Percentiles rank a stretch among this genome's conserved stretches.
These are phyloP conservation scores for Myochromella boudieri DNA, from an alignment of 768 basidiomycete species.

Conservation along the genomic window DNA sequence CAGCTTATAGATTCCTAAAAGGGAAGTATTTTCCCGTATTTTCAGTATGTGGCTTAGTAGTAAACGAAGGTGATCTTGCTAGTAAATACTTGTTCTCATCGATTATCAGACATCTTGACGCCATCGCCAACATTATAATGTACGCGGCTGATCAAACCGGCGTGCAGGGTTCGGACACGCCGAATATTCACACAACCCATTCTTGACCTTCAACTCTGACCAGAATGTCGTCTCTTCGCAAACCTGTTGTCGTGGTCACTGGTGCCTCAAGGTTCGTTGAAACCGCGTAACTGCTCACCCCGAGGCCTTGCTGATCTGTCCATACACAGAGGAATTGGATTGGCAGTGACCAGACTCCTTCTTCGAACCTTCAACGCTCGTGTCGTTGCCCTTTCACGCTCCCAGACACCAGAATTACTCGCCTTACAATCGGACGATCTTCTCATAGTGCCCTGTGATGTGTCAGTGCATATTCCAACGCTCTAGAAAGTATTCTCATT, in stretches of 20 bases:
- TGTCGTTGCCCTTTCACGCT: slow-evolving; percentile 78
- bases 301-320: background rate
- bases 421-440: slow-evolving; percentile 50
- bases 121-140: too few species aligned
- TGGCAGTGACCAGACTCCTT: slow-evolving; percentile 71
- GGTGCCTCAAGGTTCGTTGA: slow-evolving; percentile 74
- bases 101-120: too few species aligned
- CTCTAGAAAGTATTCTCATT: slow-evolving; percentile 10
- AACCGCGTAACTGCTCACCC: too few species aligned
- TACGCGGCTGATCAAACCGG: too few species aligned
- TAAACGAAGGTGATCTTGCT: too few species aligned
- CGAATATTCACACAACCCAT: too few species aligned
- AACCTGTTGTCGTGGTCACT: slow-evolving; percentile 73
- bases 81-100: too few species aligned
- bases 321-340: slow-evolving; percentile 72
- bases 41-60: too few species aligned
- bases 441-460: slow-evolving; percentile 64
- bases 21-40: too few species aligned
- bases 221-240: slow-evolving; percentile 17
- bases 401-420: slow-evolving; percentile 62
- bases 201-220: slow-evolving; percentile 8
- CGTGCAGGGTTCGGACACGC: too few species aligned
- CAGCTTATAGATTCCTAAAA: too few species aligned
- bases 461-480: slow-evolving; percentile 49
- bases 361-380: slow-evolving; percentile 59